Base-by-base conservation (phyloP, 1,139 yeast genomes). In the Arxiozyma heterogenica region DNA sequence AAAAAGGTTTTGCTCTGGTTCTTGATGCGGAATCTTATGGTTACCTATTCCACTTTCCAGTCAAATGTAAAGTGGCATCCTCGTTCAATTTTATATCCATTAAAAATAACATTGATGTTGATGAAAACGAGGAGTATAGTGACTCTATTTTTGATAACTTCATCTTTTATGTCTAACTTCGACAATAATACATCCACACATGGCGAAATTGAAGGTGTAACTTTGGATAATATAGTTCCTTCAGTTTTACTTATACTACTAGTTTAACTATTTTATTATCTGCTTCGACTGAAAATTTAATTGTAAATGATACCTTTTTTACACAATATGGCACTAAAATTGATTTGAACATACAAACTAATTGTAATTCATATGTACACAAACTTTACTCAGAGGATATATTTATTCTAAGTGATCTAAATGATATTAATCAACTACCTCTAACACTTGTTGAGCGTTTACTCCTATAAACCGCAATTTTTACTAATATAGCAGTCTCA, bases 11-110 rank as follows among this genome's bases (percentile, higher is more conserved):
- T 39, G 49, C 53, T 27, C 47, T 54, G 11, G 18, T 34, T 45
- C 54, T 50, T 43, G 53, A 55, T 18, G 30, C 22, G 15, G 25
- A 23, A 17, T 53, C 54, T 7, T 43, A 47, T 43, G 55, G 55
- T 39, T 55, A 34, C 15, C 15, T 34, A 34, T 34, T 34, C 15
- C 15, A 34, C 15, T 15, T 34, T 15, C 39, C n/a, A 34, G 15
- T n/a, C 1, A 34, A 34, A 34, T 12, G n/a, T 11, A 34, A n/a
- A n/a, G 39, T 34, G 39, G 39, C 15, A 12, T 34, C 39, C 6
- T 34, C 39, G 3, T 34, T n/a, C 15, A 34, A 15, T 11, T 34
- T 34, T 34, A n/a, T 34, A 15, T 17, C 39, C 15, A 34, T 34
- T 6, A 34, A 34, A 15, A 34, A 34, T 34, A n/a, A 34, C 39